Base-by-base conservation (phyloP, 192 early-diverging fungal species). In the Gaertneriomyces sp. region DNA sequence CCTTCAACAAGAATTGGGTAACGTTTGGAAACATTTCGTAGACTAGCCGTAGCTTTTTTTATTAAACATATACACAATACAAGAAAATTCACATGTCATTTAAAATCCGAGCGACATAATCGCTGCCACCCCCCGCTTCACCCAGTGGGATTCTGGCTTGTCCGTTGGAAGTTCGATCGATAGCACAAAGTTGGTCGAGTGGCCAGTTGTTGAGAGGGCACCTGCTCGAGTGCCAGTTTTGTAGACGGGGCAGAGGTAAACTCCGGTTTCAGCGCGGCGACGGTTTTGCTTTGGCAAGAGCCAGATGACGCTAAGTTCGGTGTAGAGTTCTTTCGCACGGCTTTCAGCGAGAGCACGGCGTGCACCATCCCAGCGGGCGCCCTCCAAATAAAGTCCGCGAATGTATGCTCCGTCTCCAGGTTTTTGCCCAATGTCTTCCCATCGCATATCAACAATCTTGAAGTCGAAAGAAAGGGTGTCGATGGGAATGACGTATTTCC, bases 101-200 rank as follows among this genome's bases (percentile, higher is more conserved):
- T 33, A 33, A 33, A 33, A 68, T 7, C 66, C 66, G 7, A 68
- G 58, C 4, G 66, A 68, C 66, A 68, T 80, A 4, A 85, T 65
- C 53, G 83, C 58, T 5, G 83, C 83, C 7, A 82, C 83, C 4
- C 81, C 81, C 25, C 83, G 68, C 66, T 85, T 85, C 19, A 85
- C 76, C 83, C 83, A 85, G 56, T 82, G 79, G 25, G 76, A 45
- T 52, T 79, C 76, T 3, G 72, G 60, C 12, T 71, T 72, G 42
- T 83, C 78, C 1, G 83, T 74, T 38, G 83, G 83, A 17, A 85
- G 72, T 62, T 85, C 83, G 41, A 85, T 85, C 10, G 79, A 81
- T n/a, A 85, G 57, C 12, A 85, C 81, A 64, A 77, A 85, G 72
- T 85, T 85, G 1, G 83, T 85, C 8, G 81, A 84, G 61, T 85